These are phyloP conservation scores for Amanita muscaria DNA, from an alignment of 768 basidiomycete genomes.

Conservation along the genomic window DNA sequence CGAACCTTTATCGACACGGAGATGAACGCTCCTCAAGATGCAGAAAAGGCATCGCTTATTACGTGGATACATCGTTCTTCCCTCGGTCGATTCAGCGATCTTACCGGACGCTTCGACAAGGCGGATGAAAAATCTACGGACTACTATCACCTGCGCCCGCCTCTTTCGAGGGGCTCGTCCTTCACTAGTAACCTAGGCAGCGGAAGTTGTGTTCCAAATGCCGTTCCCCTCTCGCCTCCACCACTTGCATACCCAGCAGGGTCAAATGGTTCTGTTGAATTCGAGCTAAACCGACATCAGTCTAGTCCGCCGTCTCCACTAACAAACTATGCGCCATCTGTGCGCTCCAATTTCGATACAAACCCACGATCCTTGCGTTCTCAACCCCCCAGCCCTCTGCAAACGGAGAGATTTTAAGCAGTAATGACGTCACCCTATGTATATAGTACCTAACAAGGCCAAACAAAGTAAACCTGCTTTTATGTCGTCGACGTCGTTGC, in stretches of 20 bases:
- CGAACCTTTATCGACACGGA: not conserved
- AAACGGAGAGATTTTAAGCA: not conserved
- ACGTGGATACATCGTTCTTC: slow-evolving; percentile 5
- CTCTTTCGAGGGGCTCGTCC: not conserved
- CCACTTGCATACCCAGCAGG: not conserved
- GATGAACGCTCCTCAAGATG: not conserved
- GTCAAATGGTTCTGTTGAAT: not conserved
- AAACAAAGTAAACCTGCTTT: slow-evolving; percentile 4
- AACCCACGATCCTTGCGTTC: too few species aligned
- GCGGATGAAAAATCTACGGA: not conserved
- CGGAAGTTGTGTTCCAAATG: too few species aligned
- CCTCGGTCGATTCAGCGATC: slow-evolving; percentile 3
- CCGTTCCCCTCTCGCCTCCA: not conserved
- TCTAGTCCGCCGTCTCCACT: not conserved
- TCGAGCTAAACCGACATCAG: not conserved
- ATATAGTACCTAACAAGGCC: too few species aligned
- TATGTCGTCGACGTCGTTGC: slow-evolving; percentile 21
- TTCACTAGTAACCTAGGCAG: too few species aligned
- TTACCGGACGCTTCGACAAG: slow-evolving; percentile 4
- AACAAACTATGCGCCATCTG: too few species aligned
- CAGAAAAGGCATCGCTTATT: slow-evolving; percentile 1
- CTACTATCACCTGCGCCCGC: not conserved
- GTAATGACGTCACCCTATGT: not conserved
- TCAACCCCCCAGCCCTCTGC: too few species aligned
- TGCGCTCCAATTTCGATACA: too few species aligned